phyloP scores from a whole-genome alignment of 1,284 basidiomycete genomes.

The Clitocybe nebularis region DNA sequence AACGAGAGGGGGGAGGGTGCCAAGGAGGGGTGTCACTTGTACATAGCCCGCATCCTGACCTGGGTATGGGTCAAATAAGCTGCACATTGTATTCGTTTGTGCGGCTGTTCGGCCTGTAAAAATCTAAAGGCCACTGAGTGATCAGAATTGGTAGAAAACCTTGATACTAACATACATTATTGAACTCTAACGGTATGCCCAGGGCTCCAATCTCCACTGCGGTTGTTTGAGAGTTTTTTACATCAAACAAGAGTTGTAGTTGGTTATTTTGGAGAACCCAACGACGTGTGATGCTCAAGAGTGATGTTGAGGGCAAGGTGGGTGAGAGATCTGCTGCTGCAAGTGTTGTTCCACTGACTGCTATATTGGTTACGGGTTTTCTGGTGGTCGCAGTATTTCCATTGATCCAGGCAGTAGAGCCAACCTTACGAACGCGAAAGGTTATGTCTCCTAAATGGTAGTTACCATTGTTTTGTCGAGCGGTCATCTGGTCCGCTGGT shows the following conservation, averaged over 20 bases:
- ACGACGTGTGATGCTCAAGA: slow-evolving; percentile 48
- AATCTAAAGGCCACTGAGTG: slow-evolving; percentile 29
- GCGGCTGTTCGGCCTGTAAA: slow-evolving; percentile 51
- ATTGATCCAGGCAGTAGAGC: slow-evolving; percentile 41
- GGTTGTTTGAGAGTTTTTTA: slow-evolving; percentile 42
- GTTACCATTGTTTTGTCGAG: slow-evolving; percentile 44
- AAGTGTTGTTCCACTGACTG: slow-evolving; percentile 39
- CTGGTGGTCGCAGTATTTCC: slow-evolving; percentile 47
- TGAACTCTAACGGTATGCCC: slow-evolving; percentile 53
- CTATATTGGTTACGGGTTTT: slow-evolving; percentile 33
- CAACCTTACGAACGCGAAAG: slow-evolving; percentile 46
- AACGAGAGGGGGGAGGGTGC: slow-evolving; percentile 50
- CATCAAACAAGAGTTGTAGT: slow-evolving; percentile 48
- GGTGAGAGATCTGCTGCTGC: slow-evolving; percentile 48
- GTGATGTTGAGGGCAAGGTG: slow-evolving; percentile 41
- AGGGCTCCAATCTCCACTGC: slow-evolving; percentile 54
- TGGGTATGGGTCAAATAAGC: slow-evolving; percentile 56
- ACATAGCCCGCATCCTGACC: slow-evolving; percentile 55
- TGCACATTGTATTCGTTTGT: slow-evolving; percentile 50
- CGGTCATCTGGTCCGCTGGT: slow-evolving; percentile 48
- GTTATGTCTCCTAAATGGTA: slow-evolving; percentile 59
- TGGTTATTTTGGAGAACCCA: slow-evolving; percentile 44
- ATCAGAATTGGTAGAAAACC: background rate
- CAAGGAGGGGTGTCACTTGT: slow-evolving; percentile 51
- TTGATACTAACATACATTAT: slow-evolving; percentile 38